These are phyloP conservation scores for Xanthoconium stramineum DNA, from an alignment of 768 basidiomycete species.

Conservation along the genomic window DNA sequence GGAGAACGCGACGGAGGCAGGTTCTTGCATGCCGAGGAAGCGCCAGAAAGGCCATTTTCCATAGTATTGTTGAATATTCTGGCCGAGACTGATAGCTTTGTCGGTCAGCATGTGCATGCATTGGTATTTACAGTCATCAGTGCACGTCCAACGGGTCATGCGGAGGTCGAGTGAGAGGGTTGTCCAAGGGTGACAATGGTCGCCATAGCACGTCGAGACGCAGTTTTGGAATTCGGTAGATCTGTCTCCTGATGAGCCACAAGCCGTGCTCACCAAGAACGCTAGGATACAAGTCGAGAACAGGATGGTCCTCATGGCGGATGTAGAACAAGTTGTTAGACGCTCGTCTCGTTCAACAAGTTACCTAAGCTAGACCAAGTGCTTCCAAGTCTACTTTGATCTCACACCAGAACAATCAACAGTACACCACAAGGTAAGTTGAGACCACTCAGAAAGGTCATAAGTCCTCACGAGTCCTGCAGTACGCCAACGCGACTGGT, in stretches of 20 bases:
- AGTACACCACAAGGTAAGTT: neutral
- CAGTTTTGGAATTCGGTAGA: slow-evolving; percentile 36
- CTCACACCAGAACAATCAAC: neutral
- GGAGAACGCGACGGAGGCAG: slow-evolving; percentile 87
- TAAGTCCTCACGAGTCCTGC: too few species aligned
- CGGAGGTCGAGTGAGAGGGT: slow-evolving; percentile 53
- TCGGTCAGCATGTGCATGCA: slow-evolving; percentile 84
- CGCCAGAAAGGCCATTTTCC: slow-evolving; percentile 99
- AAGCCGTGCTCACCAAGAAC: slow-evolving; percentile 2
- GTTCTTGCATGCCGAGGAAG: slow-evolving; percentile 87
- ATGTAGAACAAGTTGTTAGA: neutral
- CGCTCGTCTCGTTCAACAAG: neutral
- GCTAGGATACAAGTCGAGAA: slow-evolving; percentile 10
- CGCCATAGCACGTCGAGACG: slow-evolving; percentile 32
- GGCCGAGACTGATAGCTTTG: slow-evolving; percentile 41
- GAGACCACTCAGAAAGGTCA: too few species aligned
- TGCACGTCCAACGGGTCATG: slow-evolving; percentile 83
- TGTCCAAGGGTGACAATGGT: slow-evolving; percentile 32
- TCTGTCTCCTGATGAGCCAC: slow-evolving; percentile 34
- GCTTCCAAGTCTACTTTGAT: too few species aligned
- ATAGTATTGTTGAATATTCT: slow-evolving; percentile 70
- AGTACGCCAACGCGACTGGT: too few species aligned
- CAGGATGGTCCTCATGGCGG: slow-evolving; percentile 17
- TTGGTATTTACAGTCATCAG: slow-evolving; percentile 81
- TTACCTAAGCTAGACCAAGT: slow-evolving; percentile 18